Base-by-base conservation (phyloP, 202 grass and related monocot species). In the Elaeis oleifera region DNA sequence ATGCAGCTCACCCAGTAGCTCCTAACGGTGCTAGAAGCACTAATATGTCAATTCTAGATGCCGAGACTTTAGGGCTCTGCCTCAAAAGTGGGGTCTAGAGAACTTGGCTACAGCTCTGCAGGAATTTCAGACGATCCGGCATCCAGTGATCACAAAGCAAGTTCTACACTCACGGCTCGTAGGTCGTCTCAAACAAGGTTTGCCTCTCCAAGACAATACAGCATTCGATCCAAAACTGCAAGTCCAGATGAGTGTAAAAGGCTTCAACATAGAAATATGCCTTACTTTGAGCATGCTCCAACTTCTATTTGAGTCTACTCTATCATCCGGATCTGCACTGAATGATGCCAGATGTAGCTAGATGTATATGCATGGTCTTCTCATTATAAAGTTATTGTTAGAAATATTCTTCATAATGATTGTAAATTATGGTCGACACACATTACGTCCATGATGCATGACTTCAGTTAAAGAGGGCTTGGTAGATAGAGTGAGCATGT, bases 41-140 rank as follows among this genome's bases (percentile, higher is more conserved):
- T 53, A 96, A 96, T 68, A 96, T 89, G 91, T 96, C 91, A 7
- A 49, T 96, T 58, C 3, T 44, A 14, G 91, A 96, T 49, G 91
- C 84, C 5, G 60, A 68, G 31, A 58, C 63, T 49, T 79, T 89
- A 56, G 87, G 84, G 3, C 16, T 9, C 26, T 89, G 91, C 81
- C 56, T 96, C 7, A 68, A 51, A 77, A 64, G 29, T 75, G 64
- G 60, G 66, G 23, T 11, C 5, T 44, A 32, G 54, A 59, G 56
- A 5, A 65, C 18, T 50, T 63, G 16, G 19, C 54, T 5, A 67
- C 49, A 19, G 79, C 63, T 59, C 18, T 83, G 55, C 74, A 73
- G 4, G 75, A 91, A 67, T 96, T 81, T 44, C 78, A 96, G 81
- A 62, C 58, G 0, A 55, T 23, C 50, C 70, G 87, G 24, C 79